Percentiles rank a stretch among this genome's conserved stretches.
Evolutionary conservation across 305 asterid species (phyloP).

Genomic region (Nicotiana rustica): DNA sequence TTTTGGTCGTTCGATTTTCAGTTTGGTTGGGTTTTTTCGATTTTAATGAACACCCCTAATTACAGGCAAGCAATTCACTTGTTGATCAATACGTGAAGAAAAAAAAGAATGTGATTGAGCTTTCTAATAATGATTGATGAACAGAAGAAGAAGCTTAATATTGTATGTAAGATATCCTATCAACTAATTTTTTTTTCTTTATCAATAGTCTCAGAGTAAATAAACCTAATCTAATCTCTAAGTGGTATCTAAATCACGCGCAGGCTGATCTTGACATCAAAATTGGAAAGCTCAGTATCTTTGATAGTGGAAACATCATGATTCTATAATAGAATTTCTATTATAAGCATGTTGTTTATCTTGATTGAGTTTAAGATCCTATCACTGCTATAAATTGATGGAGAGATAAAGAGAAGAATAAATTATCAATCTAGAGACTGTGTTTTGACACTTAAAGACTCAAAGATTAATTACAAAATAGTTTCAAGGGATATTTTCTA

Average conservation of each 20-base stretch:
- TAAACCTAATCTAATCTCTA: neutral
- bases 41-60: too few species aligned
- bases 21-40: too few species aligned
- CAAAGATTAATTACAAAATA: neutral
- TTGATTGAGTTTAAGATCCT: neutral
- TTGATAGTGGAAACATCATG: neutral
- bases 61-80: too few species aligned
- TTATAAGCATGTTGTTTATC: neutral
- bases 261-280: slow-evolving; percentile 12
- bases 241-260: neutral
- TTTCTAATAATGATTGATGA: too few species aligned
- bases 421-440: neutral
- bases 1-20: too few species aligned
- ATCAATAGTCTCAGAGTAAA: neutral
- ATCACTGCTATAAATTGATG: neutral
- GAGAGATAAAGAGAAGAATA: neutral
- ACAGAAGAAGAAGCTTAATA: too few species aligned
- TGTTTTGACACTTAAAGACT: too few species aligned
- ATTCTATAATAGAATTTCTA: neutral
- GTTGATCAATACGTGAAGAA: too few species aligned
- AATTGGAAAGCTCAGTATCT: neutral
- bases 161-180: neutral
- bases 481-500: neutral
- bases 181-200: neutral
- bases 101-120: neutral